phyloP scores from a whole-genome alignment of 805 yeast species.

The Saccharomyces kudriavzevii region DNA sequence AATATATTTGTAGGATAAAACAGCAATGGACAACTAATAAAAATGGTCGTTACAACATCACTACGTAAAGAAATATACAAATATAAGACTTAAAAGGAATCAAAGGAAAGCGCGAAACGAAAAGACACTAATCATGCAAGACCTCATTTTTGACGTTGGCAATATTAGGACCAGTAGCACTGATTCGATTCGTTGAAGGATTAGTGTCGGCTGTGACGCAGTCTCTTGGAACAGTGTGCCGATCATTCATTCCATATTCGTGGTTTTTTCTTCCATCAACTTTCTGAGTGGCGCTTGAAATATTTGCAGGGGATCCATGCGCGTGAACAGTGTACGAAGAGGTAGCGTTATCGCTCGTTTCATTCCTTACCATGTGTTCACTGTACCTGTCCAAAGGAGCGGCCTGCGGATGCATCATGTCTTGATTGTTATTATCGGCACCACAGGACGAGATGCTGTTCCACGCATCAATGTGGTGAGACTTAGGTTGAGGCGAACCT shows the following conservation, averaged over 20 bases:
- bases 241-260: neutral
- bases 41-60: neutral
- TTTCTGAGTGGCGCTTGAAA: neutral
- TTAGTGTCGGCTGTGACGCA: neutral
- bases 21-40: neutral
- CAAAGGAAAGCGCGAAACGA: neutral
- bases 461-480: constrained; percentile 5
- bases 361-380: neutral
- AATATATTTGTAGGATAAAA: too few relatives aligned
- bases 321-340: neutral
- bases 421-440: neutral
- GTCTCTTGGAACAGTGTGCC: neutral
- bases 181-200: neutral
- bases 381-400: neutral
- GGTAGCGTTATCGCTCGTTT: neutral
- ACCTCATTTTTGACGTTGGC: neutral
- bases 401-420: neutral
- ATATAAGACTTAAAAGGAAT: neutral
- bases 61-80: neutral
- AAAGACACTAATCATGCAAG: neutral
- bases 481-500: constrained; percentile 4
- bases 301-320: neutral
- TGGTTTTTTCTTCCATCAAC: neutral
- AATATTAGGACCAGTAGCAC: neutral
- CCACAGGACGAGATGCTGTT: neutral